Evolutionary conservation across 345 rosid genomes (phyloP), one percentile per base, ranked within the genome.

Genomic region (Citropsis articulata): DNA sequence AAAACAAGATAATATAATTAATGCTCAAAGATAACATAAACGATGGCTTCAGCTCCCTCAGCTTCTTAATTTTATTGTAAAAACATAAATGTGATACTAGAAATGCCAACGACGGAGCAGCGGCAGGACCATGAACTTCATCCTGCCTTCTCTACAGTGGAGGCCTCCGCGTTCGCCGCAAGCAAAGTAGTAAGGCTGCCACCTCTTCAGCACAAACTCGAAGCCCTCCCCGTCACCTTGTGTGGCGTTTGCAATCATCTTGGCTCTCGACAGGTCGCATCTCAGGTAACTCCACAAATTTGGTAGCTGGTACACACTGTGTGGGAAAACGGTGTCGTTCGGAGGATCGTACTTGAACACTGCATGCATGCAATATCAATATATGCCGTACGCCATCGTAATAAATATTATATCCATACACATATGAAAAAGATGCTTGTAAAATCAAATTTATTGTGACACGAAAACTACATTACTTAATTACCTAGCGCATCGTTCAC

Each of bases 291-390:
- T 93, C 81, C 78, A 27, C 7, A 78, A 60, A 79, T 89, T 75
- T 0, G 88, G 88, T 25, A 91, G 78, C 84, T 86, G 30, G 85
- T 92, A 94, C 2, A 94, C 94, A 19, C 86, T 91, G 66, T 94
- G 97, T 1, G 89, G 85, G 55, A 79, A 84, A 0, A 84, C 83
- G 77, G 78, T 85, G 3, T 78, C 84, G 35, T 82, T 88, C 3
- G 96, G 94, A 25, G 88, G 80, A 64, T 89, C 89, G 2, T 70
- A 75, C 45, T 90, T 94, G 88, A 94, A 94, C 25, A 94, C 97
- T 94, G 85, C 91, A 83, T 8, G 16, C 4, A 18, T 7, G 55
- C 6, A 45, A 45, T 40, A 40, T 40, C 13, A 40, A 40, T 45
- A 45, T 13, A 13, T 45, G 50, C 50, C 50, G 10, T 2, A 12